Conservation (phyloP, 345 rosid genomes). For the Clarkia xantiana region DNA sequence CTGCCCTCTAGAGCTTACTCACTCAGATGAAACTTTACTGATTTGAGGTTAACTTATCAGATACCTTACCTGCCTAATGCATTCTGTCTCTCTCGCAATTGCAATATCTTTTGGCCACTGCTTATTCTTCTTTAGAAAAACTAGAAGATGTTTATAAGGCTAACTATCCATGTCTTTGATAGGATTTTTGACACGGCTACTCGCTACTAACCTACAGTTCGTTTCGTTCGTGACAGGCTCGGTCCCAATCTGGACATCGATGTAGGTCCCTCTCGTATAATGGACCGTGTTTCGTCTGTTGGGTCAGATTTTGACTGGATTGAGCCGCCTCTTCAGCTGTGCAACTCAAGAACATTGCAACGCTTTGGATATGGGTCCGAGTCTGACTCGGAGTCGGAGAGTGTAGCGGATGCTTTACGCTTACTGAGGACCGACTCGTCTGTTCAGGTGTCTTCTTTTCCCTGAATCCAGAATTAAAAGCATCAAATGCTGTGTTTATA, state of each 20-base stretch:
- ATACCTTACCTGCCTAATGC: too few relatives aligned
- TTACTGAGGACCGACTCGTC: conserved; percentile 63
- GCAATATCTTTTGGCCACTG: too few relatives aligned
- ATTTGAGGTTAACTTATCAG: too few relatives aligned
- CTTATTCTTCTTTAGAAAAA: too few relatives aligned
- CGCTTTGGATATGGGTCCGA: conserved; percentile 25
- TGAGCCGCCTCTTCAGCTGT: conserved; percentile 47
- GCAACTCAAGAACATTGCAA: conserved; percentile 28
- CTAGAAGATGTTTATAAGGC: background rate
- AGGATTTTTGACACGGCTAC: conserved; percentile 55
- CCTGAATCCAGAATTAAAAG: background rate
- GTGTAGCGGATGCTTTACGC: conserved; percentile 63
- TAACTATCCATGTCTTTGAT: conserved; percentile 2
- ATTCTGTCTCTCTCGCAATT: too few relatives aligned
- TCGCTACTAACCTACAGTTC: conserved; percentile 21
- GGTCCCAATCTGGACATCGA: conserved; percentile 21
- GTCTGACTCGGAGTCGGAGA: conserved; percentile 7
- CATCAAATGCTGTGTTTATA: too few relatives aligned
- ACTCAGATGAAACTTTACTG: too few relatives aligned
- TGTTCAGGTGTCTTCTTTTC: conserved; percentile 45
- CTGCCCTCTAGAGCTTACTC: too few relatives aligned
- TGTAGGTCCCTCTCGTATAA: too few relatives aligned
- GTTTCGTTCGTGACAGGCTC: conserved; percentile 45
- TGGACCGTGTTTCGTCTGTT: conserved; percentile 26
- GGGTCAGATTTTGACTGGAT: conserved; percentile 53